A percentile compares a stretch with the other conserved stretches of the same genome.
Conservation (phyloP, 495 filamentous ascomycete genomes). For the Chaetomium fimeti region DNA sequence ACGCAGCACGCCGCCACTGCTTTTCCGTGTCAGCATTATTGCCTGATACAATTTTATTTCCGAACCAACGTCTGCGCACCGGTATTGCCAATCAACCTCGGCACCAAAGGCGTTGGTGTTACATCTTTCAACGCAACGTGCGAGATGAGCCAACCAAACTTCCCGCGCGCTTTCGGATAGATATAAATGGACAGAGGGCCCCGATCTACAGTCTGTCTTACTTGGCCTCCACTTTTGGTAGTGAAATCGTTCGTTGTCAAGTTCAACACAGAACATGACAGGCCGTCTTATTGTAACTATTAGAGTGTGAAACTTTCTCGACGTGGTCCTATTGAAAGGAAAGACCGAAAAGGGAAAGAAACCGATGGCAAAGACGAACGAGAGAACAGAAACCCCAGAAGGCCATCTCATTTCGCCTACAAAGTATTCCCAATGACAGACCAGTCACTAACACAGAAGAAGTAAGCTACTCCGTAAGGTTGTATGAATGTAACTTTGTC, state of each 20-base stretch:
- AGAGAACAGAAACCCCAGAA: no score
- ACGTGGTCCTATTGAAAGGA: no score
- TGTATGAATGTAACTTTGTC: no score
- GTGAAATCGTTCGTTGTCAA: background rate
- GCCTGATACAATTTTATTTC: background rate
- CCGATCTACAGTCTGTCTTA: background rate
- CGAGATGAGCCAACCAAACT: conserved; percentile 3
- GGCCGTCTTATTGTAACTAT: no score
- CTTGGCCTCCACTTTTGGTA: background rate
- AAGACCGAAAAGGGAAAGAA: no score
- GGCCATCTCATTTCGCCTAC: no score
- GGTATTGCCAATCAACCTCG: background rate
- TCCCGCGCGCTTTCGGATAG: conserved; percentile 11
- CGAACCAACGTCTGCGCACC: background rate
- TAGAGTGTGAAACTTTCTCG: no score
- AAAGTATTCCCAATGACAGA: no score
- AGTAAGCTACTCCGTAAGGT: no score
- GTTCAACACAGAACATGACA: background rate
- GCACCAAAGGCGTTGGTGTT: background rate
- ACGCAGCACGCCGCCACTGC: background rate
- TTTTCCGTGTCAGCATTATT: background rate
- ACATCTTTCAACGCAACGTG: background rate
- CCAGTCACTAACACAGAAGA: no score
- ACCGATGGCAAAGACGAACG: no score
- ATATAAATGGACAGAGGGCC: conserved; percentile 1